phyloP scores from a whole-genome alignment of 2,329 filamentous ascomycete species.

The Xylaria polymorpha region DNA sequence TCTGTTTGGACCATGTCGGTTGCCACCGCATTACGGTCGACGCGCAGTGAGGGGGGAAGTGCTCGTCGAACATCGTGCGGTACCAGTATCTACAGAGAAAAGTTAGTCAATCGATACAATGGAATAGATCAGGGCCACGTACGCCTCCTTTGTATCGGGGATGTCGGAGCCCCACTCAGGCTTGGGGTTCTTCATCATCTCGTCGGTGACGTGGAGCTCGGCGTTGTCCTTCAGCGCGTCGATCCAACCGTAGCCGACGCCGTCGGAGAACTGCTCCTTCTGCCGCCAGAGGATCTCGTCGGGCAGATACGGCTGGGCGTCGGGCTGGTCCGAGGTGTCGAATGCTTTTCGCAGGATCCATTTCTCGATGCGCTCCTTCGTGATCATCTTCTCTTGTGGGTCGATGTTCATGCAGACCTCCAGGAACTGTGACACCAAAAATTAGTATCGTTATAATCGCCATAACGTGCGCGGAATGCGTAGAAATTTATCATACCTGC shows the following conservation, averaged over 20 bases:
- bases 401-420: constrained; percentile 94
- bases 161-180: constrained; percentile 93
- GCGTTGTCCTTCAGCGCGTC: constrained; percentile 96
- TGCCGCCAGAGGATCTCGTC: constrained; percentile 97
- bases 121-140: constrained; percentile 50
- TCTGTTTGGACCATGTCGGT: constrained; percentile 96
- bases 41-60: constrained; percentile 92
- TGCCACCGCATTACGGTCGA: constrained; percentile 96
- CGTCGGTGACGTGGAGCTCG: constrained; percentile 88
- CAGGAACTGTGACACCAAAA: constrained; percentile 72
- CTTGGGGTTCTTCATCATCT: constrained; percentile 99
- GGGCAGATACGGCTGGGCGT: constrained; percentile 86
- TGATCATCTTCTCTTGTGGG: constrained; percentile 95
- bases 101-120: background rate
- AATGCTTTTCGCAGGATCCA: constrained; percentile 98
- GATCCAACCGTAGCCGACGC: constrained; percentile 99
- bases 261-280: constrained; percentile 99
- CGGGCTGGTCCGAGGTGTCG: constrained; percentile 89
- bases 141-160: constrained; percentile 96
- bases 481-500: constrained; percentile 63
- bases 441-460: background rate
- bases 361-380: constrained; percentile 89
- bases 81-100: constrained; percentile 82
- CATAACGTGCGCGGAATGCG: constrained; percentile 29
- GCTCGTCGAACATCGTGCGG: constrained; percentile 97